phyloP scores from a whole-genome alignment of 2,329 filamentous ascomycete species.

The Gaeumannomyces tritici region DNA sequence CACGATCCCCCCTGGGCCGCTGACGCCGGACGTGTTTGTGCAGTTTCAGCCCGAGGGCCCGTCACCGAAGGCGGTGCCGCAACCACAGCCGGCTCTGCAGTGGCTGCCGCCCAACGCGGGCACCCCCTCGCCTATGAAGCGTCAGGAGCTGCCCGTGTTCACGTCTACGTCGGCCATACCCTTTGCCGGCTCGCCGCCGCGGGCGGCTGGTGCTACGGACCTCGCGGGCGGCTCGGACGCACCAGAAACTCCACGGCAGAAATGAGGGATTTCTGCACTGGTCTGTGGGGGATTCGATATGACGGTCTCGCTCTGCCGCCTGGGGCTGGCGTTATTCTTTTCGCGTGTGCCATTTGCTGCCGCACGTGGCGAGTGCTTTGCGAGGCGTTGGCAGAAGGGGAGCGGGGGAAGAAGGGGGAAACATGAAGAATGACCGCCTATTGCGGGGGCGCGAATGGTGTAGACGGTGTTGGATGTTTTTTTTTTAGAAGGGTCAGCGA shows the following conservation, averaged over 20 bases:
- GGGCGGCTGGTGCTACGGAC: neutral
- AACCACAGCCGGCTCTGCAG: conserved; percentile 30
- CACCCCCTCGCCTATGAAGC: conserved; percentile 26
- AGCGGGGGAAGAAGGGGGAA: neutral
- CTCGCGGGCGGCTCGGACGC: neutral
- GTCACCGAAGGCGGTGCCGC: conserved; percentile 23
- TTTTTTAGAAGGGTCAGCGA: neutral
- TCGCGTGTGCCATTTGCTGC: neutral
- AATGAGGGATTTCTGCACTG: neutral
- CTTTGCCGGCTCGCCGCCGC: conserved; percentile 24
- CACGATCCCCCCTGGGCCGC: neutral
- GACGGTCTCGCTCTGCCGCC: neutral
- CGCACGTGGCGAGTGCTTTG: neutral
- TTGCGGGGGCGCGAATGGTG: neutral
- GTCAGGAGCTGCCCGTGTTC: conserved; percentile 25
- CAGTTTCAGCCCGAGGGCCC: conserved; percentile 48
- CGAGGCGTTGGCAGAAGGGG: neutral
- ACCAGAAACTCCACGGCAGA: neutral
- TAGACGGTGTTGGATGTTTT: neutral
- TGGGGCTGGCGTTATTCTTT: neutral
- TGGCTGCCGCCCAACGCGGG: conserved; percentile 42
- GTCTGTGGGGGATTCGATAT: neutral
- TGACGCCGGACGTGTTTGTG: conserved; percentile 34
- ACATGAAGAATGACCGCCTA: neutral
- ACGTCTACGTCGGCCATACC: conserved; percentile 36